phyloP scores from a whole-genome alignment of 805 yeast species.

The Maudiozyma pseudohumilis region DNA sequence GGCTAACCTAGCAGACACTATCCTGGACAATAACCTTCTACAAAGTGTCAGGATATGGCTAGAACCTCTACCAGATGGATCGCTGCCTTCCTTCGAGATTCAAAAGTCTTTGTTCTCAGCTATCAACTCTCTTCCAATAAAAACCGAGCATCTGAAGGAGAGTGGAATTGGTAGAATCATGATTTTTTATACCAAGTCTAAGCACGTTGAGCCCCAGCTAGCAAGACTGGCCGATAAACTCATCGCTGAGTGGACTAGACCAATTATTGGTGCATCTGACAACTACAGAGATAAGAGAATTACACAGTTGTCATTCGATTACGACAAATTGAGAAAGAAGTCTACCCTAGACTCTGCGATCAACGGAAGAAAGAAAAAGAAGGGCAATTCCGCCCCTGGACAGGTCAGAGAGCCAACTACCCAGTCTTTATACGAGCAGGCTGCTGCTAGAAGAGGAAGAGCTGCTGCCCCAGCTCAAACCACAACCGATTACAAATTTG shows the following conservation, averaged over 20 bases:
- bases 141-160: conserved; percentile 90
- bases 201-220: conserved; percentile 76
- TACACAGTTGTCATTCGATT: conserved; percentile 57
- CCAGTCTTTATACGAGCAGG: conserved; percentile 71
- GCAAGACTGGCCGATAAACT: conserved; percentile 84
- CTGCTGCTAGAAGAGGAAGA: conserved; percentile 83
- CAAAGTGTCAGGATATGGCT: conserved; percentile 95
- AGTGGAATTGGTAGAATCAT: conserved; percentile 90
- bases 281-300: conserved; percentile 83
- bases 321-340: conserved; percentile 37
- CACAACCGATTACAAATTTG: conserved; percentile 79
- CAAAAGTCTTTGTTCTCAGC: conserved; percentile 79
- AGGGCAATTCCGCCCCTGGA: conserved; percentile 9
- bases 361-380: conserved; percentile 23
- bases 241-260: conserved; percentile 97
- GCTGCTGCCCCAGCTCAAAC: conserved; percentile 94
- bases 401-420: conserved; percentile 24
- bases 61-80: conserved; percentile 96
- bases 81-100: conserved; percentile 94
- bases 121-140: conserved; percentile 72
- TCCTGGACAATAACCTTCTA: conserved; percentile 83
- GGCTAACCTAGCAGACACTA: conserved; percentile 81
- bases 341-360: conserved; percentile 28
- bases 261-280: conserved; percentile 91
- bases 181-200: conserved; percentile 84